These are phyloP conservation scores for Neurospora sp. DNA, from an alignment of 2,329 filamentous ascomycete species.

Conservation along the genomic window DNA sequence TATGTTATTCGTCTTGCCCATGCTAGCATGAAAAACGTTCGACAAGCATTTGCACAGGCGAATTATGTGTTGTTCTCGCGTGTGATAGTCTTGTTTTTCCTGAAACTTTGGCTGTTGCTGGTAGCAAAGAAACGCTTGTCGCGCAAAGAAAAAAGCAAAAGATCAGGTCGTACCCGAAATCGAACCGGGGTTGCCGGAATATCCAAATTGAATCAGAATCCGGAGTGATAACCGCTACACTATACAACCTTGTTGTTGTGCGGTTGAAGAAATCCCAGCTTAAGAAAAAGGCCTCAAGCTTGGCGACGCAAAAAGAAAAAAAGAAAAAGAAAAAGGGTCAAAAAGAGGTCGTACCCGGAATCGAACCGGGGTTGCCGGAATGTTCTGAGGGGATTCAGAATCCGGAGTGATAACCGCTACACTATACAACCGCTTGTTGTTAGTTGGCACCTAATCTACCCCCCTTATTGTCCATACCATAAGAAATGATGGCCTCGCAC, in stretches of 20 bases:
- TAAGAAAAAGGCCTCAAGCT: neutral
- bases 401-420: neutral
- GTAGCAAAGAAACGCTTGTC: neutral
- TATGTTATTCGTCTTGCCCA: neutral
- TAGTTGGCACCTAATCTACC: accelerated
- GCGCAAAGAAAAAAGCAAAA: neutral
- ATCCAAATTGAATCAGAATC: neutral
- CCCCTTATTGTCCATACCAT: neutral
- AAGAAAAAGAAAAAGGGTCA: neutral
- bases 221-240: neutral
- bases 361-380: neutral
- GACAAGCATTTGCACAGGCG: neutral
- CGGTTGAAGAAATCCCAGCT: neutral
- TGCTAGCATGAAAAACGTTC: no score
- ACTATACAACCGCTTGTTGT: neutral
- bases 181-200: neutral
- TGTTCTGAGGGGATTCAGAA: neutral
- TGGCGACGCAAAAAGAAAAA: neutral
- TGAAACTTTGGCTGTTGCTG: neutral
- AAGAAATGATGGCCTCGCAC: neutral
- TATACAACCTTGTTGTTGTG: neutral
- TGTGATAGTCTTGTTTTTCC: neutral
- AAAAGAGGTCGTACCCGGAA: neutral
- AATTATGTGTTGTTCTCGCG: neutral
- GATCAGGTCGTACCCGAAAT: neutral